phyloP scores from a whole-genome alignment of 371 early-diverging fungal species.

The Nematocida displodere region DNA sequence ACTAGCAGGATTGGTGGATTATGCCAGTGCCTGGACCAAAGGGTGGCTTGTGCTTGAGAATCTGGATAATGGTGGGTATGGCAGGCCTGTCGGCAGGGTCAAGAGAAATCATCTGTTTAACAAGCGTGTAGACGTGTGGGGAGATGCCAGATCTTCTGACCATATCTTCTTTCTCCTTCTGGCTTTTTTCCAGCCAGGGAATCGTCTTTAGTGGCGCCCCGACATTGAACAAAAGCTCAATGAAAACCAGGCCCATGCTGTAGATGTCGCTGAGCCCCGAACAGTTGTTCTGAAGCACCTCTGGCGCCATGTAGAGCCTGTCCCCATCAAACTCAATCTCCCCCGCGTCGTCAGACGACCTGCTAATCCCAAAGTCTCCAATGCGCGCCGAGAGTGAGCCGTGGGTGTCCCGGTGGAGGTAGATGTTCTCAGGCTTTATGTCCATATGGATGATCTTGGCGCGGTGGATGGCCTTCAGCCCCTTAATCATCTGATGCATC shows the following conservation, averaged over 20 bases:
- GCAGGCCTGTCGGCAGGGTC: constrained; percentile 19
- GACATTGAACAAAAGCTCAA: constrained; percentile 67
- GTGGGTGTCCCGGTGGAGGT: constrained; percentile 4
- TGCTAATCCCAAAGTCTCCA: constrained; percentile 61
- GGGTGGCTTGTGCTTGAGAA: too few species aligned
- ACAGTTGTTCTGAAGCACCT: constrained; percentile 72
- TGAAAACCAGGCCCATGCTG: constrained; percentile 78
- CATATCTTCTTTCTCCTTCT: neutral
- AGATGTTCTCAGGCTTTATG: constrained; percentile 64
- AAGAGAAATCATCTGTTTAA: constrained; percentile 21
- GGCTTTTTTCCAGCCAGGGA: neutral
- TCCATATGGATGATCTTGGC: constrained; percentile 58
- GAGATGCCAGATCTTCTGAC: neutral
- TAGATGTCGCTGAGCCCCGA: constrained; percentile 77
- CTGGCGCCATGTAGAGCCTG: constrained; percentile 84
- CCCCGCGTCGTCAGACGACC: constrained; percentile 7
- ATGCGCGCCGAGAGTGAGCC: constrained; percentile 45
- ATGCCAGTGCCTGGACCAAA: too few species aligned
- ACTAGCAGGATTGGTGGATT: too few species aligned
- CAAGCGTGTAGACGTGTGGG: neutral
- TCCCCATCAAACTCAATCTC: constrained; percentile 76
- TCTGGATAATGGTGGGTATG: neutral
- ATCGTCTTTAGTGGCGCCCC: constrained; percentile 14
- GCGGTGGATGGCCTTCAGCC: constrained; percentile 52
- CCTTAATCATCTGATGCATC: constrained; percentile 46